These are phyloP conservation scores for Cryptococcus depauperatus DNA, from an alignment of 1,284 basidiomycete species.

Conservation along the genomic window DNA sequence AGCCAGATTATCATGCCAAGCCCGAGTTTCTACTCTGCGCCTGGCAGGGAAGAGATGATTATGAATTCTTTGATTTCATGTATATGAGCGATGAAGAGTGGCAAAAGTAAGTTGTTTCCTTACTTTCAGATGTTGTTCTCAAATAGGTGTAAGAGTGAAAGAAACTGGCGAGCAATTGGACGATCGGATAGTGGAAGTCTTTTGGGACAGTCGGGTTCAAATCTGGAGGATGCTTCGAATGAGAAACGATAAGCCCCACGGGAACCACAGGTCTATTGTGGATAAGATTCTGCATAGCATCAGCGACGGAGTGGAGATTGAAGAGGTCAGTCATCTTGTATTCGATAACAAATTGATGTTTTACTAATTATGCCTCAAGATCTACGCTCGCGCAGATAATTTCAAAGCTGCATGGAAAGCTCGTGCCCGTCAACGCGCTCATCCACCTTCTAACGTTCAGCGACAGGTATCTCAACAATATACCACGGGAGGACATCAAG, in stretches of 20 bases:
- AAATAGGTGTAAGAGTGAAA: slow-evolving; percentile 61
- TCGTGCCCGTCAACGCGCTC: neutral
- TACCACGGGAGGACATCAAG: slow-evolving; percentile 9
- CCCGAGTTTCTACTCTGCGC: slow-evolving; percentile 77
- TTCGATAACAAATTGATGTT: neutral
- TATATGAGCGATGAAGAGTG: slow-evolving; percentile 83
- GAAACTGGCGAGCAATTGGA: slow-evolving; percentile 75
- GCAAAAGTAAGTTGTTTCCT: slow-evolving; percentile 59
- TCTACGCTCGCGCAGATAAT: slow-evolving; percentile 27
- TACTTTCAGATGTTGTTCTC: neutral
- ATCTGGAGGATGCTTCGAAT: slow-evolving; percentile 86
- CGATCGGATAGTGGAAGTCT: slow-evolving; percentile 87
- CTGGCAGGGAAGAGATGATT: slow-evolving; percentile 60
- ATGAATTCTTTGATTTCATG: slow-evolving; percentile 83
- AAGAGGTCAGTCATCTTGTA: slow-evolving; percentile 52
- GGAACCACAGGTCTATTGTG: slow-evolving; percentile 74
- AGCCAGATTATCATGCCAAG: slow-evolving; percentile 75
- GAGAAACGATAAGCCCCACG: slow-evolving; percentile 81
- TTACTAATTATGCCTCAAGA: slow-evolving; percentile 11
- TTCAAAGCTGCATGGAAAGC: slow-evolving; percentile 41
- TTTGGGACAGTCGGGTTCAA: slow-evolving; percentile 63
- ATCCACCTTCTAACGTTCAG: no score
- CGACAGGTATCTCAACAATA: slow-evolving; percentile 9
- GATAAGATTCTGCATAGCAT: slow-evolving; percentile 80
- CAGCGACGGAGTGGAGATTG: slow-evolving; percentile 80